These are phyloP conservation scores for Penicillium hordei DNA, from an alignment of 2,329 filamentous ascomycete genomes.

Conservation along the genomic window DNA sequence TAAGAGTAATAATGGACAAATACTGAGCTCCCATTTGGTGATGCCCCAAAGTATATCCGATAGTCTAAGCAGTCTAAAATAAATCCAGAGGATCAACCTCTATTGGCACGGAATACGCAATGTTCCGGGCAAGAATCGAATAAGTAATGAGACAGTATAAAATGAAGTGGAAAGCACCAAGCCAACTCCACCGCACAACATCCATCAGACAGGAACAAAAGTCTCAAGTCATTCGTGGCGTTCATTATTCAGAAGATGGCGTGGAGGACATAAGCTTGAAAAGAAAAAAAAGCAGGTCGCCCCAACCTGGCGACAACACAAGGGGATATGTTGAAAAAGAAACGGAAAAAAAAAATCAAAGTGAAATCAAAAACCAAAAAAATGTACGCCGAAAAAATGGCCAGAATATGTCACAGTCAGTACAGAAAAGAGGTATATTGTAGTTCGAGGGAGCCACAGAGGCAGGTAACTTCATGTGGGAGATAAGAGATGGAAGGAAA, in stretches of 20 bases:
- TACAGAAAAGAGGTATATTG: constrained; percentile 4
- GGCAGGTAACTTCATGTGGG: neutral
- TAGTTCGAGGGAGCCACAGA: neutral
- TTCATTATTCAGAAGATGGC: constrained; percentile 24
- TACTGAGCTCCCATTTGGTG: too few species aligned
- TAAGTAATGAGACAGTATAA: constrained; percentile 17
- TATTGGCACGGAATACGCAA: neutral
- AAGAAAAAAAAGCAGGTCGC: constrained; percentile 2
- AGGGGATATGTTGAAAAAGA: constrained; percentile 15
- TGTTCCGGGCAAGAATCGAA: constrained; percentile 7
- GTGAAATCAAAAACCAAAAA: neutral
- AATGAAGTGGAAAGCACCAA: constrained; percentile 12
- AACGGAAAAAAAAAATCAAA: constrained; percentile 1
- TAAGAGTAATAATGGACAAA: neutral
- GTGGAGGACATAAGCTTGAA: constrained; percentile 21
- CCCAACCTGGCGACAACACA: constrained; percentile 9
- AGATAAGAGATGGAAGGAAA: neutral
- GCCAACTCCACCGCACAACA: constrained; percentile 8
- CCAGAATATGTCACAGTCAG: constrained; percentile 15
- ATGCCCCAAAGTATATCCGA: neutral
- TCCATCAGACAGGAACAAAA: constrained; percentile 9
- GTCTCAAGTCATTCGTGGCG: constrained; percentile 18
- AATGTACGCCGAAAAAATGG: constrained; percentile 18
- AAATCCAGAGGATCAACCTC: constrained; percentile 1
- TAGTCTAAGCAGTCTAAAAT: neutral